A percentile compares a stretch with the other conserved stretches of the same genome.
These are phyloP conservation scores for Selenicereus undatus DNA, from an alignment of 148 eudicot species.

Conservation along the genomic window DNA sequence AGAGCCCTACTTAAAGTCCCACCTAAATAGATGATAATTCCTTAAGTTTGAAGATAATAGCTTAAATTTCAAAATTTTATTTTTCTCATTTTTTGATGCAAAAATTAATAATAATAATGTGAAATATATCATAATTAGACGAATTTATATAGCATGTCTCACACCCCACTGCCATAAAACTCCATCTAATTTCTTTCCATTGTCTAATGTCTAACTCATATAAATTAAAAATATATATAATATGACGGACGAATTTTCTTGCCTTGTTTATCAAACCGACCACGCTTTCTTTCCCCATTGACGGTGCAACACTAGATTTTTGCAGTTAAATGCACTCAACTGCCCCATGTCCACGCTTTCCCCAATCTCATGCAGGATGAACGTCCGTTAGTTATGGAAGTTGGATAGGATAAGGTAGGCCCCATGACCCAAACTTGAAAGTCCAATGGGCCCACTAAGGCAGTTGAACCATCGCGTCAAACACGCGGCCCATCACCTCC, in stretches of 20 bases:
- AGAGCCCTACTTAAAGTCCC: no score
- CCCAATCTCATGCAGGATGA: background rate
- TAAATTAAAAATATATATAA: no score
- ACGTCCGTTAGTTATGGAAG: constrained; percentile 22
- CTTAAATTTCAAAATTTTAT: no score
- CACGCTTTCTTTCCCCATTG: constrained; percentile 15
- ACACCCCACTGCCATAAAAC: background rate
- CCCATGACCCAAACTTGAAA: background rate
- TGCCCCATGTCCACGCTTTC: background rate
- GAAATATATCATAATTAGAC: no score
- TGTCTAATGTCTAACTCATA: background rate
- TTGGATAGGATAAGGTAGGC: constrained; percentile 4
- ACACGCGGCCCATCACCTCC: background rate
- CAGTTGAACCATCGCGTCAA: constrained; percentile 14
- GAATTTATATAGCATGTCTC: no score
- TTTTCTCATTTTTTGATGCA: no score
- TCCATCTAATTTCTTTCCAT: background rate
- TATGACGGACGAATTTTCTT: constrained; percentile 9
- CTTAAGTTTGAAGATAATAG: no score
- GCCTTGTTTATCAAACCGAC: constrained; percentile 18
- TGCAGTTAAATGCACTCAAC: background rate
- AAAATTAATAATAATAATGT: no score
- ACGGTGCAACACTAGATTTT: constrained; percentile 12
- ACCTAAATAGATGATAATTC: no score
- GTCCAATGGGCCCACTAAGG: constrained; percentile 5